These are phyloP conservation scores for Arachis hypogaea DNA, from an alignment of 306 rosid genomes.

Conservation along the genomic window DNA sequence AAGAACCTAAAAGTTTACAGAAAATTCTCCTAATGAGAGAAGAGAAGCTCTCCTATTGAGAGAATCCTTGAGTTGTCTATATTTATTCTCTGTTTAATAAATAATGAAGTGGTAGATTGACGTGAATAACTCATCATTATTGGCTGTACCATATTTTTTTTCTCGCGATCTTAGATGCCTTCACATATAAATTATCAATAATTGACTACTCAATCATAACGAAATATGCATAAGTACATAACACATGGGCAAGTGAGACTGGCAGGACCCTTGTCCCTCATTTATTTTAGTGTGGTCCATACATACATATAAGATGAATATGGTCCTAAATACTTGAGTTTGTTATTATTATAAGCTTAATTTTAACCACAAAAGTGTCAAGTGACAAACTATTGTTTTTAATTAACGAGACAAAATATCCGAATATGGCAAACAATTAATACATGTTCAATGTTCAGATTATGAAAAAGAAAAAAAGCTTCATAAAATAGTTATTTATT, in stretches of 20 bases:
- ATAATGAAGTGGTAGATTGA: background rate
- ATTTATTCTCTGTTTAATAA: background rate
- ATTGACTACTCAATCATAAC: background rate
- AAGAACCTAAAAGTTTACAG: too few species aligned
- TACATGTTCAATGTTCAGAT: background rate
- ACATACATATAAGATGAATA: background rate
- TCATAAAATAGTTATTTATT: background rate
- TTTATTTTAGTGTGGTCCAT: background rate
- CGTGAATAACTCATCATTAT: background rate
- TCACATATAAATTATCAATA: background rate
- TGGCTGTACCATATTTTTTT: background rate
- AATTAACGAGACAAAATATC: background rate
- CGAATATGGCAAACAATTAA: background rate
- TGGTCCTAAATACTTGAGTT: background rate
- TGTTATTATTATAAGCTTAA: background rate
- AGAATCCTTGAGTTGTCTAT: too few species aligned
- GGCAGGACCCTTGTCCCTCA: background rate
- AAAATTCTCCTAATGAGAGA: too few species aligned
- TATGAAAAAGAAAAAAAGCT: background rate
- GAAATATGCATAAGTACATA: background rate
- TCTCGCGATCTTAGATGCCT: background rate
- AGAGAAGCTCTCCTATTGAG: too few species aligned
- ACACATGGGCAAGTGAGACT: background rate
- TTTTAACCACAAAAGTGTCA: background rate
- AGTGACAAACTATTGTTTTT: background rate